Base-by-base conservation (phyloP, 208 protist species). In the Trypanosoma vivax region DNA sequence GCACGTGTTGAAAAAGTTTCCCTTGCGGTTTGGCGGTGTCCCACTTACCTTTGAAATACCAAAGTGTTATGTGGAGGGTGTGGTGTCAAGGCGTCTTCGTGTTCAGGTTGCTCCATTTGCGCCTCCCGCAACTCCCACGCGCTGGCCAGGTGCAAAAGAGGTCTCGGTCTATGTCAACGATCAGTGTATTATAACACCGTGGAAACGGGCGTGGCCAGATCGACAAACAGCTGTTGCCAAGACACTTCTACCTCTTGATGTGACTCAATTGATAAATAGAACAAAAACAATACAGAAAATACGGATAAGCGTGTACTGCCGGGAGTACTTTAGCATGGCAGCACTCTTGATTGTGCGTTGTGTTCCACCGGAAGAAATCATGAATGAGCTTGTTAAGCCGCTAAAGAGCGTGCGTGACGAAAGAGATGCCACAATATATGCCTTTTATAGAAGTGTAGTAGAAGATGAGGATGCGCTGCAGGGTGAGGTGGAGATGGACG, bases 121-220 rank as follows among this genome's bases (percentile, higher is more conserved):
- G 19, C 68, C 76, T 45, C 73, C 81, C 4, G 76, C 73, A 41
- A 54, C 67, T 30, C 85, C 85, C 10, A 46, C 71, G 25, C 58
- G 65, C 3, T 92, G 85, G 81, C 85, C 85, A 11, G 56, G 61
- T 18, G 67, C 68, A 23, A 83, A 85, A 41, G 85, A 92, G 30
- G 75, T 92, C 25, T 64, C 75, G 3, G 67, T 92, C 7, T 84
- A 75, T 29, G 79, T 92, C 10, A 92, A 92, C 40, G 72, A 79
- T 27, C 75, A 79, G 37, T 72, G 56, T 29, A 65, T 89, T 23
- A 68, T 69, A 50, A 70, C 73, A 25, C 51, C 79, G 47, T 92
- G 85, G 81, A 76, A 72, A 55, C 85, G 85, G 13, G 43, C 65
- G 14, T 92, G 85, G 81, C 85, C 85, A 3, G 81, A 83, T 18